A percentile compares a stretch with the other conserved stretches of the same genome.
Conservation (phyloP, 2,329 filamentous ascomycete genomes). For the Falciphora oryzae region DNA sequence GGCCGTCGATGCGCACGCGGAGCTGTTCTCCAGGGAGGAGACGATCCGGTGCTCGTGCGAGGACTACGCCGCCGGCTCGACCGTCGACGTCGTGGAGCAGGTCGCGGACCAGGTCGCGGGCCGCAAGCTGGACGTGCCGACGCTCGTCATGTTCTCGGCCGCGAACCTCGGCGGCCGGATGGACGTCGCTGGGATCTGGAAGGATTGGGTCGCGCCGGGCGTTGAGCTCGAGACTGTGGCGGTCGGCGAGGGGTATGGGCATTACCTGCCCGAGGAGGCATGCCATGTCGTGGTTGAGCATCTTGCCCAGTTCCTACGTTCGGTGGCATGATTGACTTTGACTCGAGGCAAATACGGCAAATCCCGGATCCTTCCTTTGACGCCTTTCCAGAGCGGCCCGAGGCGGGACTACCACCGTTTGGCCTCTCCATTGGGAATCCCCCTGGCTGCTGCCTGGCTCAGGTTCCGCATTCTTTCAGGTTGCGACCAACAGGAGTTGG, state of each 20-base stretch:
- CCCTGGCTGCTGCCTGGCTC: too few species aligned
- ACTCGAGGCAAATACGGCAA: too few species aligned
- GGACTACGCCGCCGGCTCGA: conserved; percentile 40
- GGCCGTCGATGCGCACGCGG: conserved; percentile 36
- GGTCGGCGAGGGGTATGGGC: conserved; percentile 17
- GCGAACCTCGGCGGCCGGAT: conserved; percentile 35
- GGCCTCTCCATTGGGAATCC: too few species aligned
- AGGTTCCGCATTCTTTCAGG: too few species aligned
- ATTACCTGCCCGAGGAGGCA: conserved; percentile 21
- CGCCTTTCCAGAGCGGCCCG: too few species aligned
- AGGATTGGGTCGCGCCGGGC: conserved; percentile 34
- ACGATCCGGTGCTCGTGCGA: conserved; percentile 37
- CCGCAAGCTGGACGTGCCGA: conserved; percentile 34
- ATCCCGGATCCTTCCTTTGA: too few species aligned
- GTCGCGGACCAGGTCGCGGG: conserved; percentile 36
- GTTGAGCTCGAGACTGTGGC: conserved; percentile 13
- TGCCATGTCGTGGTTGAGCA: conserved; percentile 16
- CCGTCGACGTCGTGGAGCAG: conserved; percentile 36
- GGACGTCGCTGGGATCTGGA: conserved; percentile 37
- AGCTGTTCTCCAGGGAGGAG: conserved; percentile 34
- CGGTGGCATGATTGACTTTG: too few species aligned
- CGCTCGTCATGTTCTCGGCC: conserved; percentile 37
- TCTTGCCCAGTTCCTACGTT: conserved; percentile 11
- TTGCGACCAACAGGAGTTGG: too few species aligned
- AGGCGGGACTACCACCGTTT: too few species aligned